Evolutionary conservation across 2,329 filamentous ascomycete genomes (phyloP).

Genomic region (Phialophora macrospora): DNA sequence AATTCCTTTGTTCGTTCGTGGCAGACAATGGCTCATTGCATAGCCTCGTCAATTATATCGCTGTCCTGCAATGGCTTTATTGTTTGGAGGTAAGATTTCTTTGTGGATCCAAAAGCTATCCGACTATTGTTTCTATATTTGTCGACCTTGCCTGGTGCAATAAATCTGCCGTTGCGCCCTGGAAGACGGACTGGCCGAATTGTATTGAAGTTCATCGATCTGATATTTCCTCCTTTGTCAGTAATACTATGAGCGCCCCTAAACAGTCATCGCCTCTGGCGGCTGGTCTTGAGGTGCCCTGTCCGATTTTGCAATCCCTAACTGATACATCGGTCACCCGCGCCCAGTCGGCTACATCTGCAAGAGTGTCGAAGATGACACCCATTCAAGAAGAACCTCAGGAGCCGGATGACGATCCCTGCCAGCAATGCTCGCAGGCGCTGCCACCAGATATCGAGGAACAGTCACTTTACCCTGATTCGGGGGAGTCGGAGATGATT

Average conservation of each 20-base stretch:
- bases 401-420: constrained; percentile 16
- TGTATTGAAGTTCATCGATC: background rate
- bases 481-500: constrained; percentile 11
- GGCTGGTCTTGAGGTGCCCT: constrained; percentile 10
- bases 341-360: constrained; percentile 1
- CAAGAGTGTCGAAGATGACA: constrained; percentile 14
- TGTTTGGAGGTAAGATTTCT: constrained; percentile 7
- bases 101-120: background rate
- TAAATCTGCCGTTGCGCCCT: constrained; percentile 1
- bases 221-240: background rate
- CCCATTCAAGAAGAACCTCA: constrained; percentile 18
- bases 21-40: constrained; percentile 6
- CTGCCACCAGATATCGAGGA: background rate
- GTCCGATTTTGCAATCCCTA: constrained; percentile 13
- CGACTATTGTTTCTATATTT: constrained; percentile 12
- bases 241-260: constrained; percentile 16
- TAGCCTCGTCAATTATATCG: constrained; percentile 1
- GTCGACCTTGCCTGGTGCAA: background rate
- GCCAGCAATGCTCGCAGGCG: constrained; percentile 5
- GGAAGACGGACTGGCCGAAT: background rate
- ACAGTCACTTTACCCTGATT: background rate
- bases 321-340: constrained; percentile 1
- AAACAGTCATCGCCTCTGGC: constrained; percentile 8
- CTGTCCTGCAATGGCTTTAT: background rate
- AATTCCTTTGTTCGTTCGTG: constrained; percentile 2